Evolutionary conservation across 75 land plant species (phyloP).

Genomic region (Sequoiadendron giganteum): DNA sequence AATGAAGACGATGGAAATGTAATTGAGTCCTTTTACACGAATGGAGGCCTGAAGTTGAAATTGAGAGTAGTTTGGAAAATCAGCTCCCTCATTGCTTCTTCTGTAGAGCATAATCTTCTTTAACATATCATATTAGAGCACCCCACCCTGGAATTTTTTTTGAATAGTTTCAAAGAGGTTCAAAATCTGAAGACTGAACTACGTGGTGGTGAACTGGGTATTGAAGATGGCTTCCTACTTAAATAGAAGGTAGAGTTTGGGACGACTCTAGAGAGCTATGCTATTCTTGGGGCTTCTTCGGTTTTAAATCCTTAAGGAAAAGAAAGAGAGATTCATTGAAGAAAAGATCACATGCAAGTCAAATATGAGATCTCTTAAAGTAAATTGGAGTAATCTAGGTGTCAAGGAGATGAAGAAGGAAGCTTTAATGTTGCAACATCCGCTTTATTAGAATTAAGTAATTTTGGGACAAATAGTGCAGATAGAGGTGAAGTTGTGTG

Average conservation of each 20-base stretch:
- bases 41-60: slow-evolving; percentile 65
- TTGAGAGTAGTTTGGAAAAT: slow-evolving; percentile 77
- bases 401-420: slow-evolving; percentile 77
- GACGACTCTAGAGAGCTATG: too few relatives aligned
- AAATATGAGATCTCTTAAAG: too few relatives aligned
- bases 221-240: too few relatives aligned
- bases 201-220: too few relatives aligned
- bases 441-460: slow-evolving; percentile 78
- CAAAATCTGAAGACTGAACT: too few relatives aligned
- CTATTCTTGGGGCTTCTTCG: too few relatives aligned
- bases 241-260: too few relatives aligned
- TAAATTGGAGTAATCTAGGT: too few relatives aligned
- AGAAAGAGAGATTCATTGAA: too few relatives aligned
- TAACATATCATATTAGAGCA: slow-evolving; percentile 55
- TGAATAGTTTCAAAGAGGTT: too few relatives aligned
- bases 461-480: slow-evolving; percentile 18
- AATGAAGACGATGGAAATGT: slow-evolving; percentile 39
- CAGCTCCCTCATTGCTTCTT: slow-evolving; percentile 68
- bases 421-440: slow-evolving; percentile 78
- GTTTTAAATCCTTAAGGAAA: too few relatives aligned
- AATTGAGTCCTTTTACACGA: slow-evolving; percentile 50
- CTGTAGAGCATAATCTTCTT: slow-evolving; percentile 61
- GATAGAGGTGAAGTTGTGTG: slow-evolving; percentile 60
- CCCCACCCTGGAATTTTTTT: slow-evolving; percentile 48
- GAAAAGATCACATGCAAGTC: too few relatives aligned